Evolutionary conservation across 495 filamentous ascomycete species (phyloP).

Genomic region (Penicillium cataractarum): DNA sequence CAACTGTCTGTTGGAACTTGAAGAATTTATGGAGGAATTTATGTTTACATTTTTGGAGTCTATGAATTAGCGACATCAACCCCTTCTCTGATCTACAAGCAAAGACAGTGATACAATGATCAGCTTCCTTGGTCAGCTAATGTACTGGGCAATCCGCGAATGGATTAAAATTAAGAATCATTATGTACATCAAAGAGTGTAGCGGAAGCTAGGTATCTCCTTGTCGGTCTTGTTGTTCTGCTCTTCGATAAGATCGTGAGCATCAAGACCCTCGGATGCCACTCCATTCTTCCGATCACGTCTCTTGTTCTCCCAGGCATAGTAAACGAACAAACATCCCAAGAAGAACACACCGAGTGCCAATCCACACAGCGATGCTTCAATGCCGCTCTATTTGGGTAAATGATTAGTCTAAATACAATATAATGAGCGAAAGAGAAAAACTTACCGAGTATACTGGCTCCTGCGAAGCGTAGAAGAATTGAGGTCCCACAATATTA

Average conservation of each 20-base stretch:
- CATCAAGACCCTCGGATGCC: neutral
- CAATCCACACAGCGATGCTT: conserved; percentile 15
- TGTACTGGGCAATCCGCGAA: neutral
- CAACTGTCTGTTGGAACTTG: neutral
- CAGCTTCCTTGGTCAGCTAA: neutral
- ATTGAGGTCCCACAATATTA: conserved; percentile 17
- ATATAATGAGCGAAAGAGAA: neutral
- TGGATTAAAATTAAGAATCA: too few species aligned
- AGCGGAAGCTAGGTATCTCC: conserved; percentile 12
- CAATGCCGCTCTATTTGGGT: conserved; percentile 9
- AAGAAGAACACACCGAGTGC: conserved; percentile 11
- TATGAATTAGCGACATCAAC: too few species aligned
- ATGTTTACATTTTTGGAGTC: neutral
- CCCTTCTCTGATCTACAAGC: too few species aligned
- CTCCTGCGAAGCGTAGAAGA: conserved; percentile 14
- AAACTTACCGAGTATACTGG: conserved; percentile 10
- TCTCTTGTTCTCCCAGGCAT: conserved; percentile 14
- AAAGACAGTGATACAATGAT: too few species aligned
- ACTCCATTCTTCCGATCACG: conserved; percentile 1
- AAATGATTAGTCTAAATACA: neutral
- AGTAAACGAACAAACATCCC: conserved; percentile 7
- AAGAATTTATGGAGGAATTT: neutral
- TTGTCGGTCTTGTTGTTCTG: conserved; percentile 8
- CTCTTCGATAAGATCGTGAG: neutral
- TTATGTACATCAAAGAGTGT: neutral